Base-by-base conservation (phyloP, 441 rosid genomes). In the Corymbia citriodora region DNA sequence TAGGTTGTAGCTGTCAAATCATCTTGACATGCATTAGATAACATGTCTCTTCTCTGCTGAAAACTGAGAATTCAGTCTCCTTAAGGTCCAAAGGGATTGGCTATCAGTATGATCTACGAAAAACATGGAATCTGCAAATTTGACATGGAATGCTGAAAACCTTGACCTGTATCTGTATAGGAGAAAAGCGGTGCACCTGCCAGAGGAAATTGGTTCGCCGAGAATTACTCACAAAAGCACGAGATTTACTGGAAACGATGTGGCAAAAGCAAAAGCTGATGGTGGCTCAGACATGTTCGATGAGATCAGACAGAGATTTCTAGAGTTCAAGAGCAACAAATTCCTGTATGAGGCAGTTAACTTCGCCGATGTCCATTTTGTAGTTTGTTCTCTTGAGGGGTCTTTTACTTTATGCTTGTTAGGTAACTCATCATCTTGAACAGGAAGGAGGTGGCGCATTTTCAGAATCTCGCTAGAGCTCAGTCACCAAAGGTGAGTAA, bases 401-500 rank as follows among this genome's bases (percentile, higher is more conserved):
- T 61, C 53, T 27, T 19, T 40, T 68, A 33, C 49, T 88, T 91
- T 63, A 11, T 27, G 29, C 72, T 53, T 55, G 55, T 91, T 29
- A 55, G 82, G 79, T 88, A 86, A 88, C 88, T 52, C 85, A 79
- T 88, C 31, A 0, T 55, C 89, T 91, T 90, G 79, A 87, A 88
- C 94, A 95, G 96, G 90, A 92, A 94, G 89, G 94, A 95, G 91
- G 93, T 93, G 21, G 94, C 91, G 72, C 94, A 95, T 93, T 95
- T 95, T 93, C 95, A 91, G 94, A 91, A 92, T 91, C 96, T 96
- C 87, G 94, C 96, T 49, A 91, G 91, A 92, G 95, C 94, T 91
- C 96, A 96, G 92, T 91, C 97, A 61, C 98, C 98, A 86, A 95
- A 96, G 96, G 97, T 95, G 89, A 91, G 61, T 4, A 61, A 87